These are phyloP conservation scores for Aspergillus texensis DNA, from an alignment of 2,329 filamentous ascomycete genomes.

Conservation along the genomic window DNA sequence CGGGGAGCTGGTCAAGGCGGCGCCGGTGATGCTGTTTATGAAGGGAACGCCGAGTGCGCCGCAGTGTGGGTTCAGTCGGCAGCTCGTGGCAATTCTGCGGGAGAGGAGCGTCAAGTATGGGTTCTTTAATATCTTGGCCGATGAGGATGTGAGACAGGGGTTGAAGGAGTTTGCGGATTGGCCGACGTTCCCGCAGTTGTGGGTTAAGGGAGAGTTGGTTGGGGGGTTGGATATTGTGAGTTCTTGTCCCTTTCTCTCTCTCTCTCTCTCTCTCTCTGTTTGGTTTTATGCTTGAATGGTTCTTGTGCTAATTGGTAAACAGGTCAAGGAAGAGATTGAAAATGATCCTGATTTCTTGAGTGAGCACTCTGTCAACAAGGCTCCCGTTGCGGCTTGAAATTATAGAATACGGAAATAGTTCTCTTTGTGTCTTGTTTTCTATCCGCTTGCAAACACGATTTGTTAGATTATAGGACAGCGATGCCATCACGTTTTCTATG, in stretches of 20 bases:
- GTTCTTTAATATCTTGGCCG: conserved; percentile 98
- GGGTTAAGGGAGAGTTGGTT: conserved; percentile 85
- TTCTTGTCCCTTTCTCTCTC: conserved; percentile 31
- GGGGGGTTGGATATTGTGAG: conserved; percentile 95
- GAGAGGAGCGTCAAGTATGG: conserved; percentile 94
- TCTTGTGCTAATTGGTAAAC: conserved; percentile 19
- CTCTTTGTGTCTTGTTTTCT: conserved; percentile 4
- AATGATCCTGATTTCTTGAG: conserved; percentile 81
- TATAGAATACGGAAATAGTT: conserved; percentile 12
- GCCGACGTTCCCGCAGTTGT: conserved; percentile 96
- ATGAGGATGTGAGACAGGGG: conserved; percentile 94
- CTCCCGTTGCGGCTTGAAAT: conserved; percentile 23
- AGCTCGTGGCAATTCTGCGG: conserved; percentile 81
- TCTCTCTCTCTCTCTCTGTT: background rate
- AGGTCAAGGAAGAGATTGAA: conserved; percentile 93
- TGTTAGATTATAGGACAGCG: conserved; percentile 9
- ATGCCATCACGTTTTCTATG: background rate
- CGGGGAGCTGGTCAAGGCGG: conserved; percentile 84
- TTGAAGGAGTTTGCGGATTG: conserved; percentile 98
- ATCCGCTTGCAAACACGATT: background rate
- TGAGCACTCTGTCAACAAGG: conserved; percentile 61
- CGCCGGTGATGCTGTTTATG: conserved; percentile 98
- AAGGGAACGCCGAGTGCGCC: conserved; percentile 88
- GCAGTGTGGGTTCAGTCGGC: conserved; percentile 90
- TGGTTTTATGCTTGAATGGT: background rate